Conservation (phyloP, 148 eudicot species). For the Nyssa sinensis region DNA sequence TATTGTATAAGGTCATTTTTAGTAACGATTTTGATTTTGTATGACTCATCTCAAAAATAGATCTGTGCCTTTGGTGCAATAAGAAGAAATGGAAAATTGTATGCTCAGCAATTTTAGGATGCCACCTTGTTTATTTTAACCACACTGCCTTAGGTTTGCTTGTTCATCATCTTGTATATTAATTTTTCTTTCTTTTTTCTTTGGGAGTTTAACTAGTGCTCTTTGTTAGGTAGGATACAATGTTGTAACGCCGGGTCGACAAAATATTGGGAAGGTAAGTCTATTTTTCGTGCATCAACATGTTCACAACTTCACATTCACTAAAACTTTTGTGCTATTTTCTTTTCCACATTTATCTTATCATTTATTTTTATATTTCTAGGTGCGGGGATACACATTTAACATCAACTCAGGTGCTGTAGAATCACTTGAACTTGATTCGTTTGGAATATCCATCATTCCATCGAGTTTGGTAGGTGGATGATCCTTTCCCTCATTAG, state of each 20-base stretch:
- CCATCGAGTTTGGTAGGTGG: conserved; percentile 70
- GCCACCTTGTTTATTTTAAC: neutral
- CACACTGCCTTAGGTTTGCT: conserved; percentile 1
- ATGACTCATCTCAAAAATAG: too few relatives aligned
- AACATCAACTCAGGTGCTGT: conserved; percentile 62
- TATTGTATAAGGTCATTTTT: too few relatives aligned
- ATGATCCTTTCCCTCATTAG: conserved; percentile 13
- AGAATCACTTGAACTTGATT: conserved; percentile 70
- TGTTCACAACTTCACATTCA: neutral
- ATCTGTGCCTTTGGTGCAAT: too few relatives aligned
- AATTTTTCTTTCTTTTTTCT: neutral
- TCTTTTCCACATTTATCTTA: neutral
- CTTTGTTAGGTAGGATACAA: conserved; percentile 61
- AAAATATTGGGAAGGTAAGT: conserved; percentile 61
- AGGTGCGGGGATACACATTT: conserved; percentile 78
- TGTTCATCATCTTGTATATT: neutral
- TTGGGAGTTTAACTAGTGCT: conserved; percentile 11
- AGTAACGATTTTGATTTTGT: too few relatives aligned
- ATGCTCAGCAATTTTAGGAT: too few relatives aligned
- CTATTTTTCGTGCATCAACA: neutral
- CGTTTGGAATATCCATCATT: conserved; percentile 66
- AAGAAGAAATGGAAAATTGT: too few relatives aligned
- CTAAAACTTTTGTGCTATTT: neutral
- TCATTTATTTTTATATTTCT: conserved; percentile 7
- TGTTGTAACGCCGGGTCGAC: conserved; percentile 50